Percentiles rank a stretch among this genome's conserved stretches.
These are phyloP conservation scores for Termitomyces sp. DNA, from an alignment of 768 basidiomycete genomes.

Conservation along the genomic window DNA sequence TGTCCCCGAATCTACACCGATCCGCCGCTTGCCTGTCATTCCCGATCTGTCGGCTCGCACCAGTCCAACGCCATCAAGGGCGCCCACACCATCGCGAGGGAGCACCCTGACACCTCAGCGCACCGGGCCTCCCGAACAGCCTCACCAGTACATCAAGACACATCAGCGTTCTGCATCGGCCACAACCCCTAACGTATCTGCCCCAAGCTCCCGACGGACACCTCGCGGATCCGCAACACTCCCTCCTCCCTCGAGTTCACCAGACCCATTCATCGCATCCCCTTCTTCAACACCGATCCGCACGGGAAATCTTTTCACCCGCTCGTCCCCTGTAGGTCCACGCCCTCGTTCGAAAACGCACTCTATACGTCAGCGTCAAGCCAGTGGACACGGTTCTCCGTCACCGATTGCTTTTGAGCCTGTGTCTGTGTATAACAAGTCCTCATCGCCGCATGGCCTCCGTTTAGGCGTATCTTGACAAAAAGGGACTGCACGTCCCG, in stretches of 20 bases:
- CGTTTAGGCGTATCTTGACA: neutral
- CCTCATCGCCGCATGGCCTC: neutral
- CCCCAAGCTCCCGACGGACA: neutral
- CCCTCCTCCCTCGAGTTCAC: slow-evolving; percentile 3
- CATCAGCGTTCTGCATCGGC: neutral
- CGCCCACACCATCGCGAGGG: neutral
- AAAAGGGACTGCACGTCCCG: neutral
- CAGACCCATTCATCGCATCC: slow-evolving; percentile 3
- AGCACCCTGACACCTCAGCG: neutral
- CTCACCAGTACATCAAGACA: neutral
- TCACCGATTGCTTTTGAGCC: slow-evolving; percentile 8
- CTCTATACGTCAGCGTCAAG: neutral
- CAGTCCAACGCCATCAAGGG: neutral
- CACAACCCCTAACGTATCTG: neutral
- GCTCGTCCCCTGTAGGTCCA: slow-evolving; percentile 14
- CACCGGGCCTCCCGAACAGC: neutral
- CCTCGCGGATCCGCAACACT: slow-evolving; percentile 1
- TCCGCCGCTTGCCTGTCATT: slow-evolving; percentile 14
- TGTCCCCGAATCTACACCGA: slow-evolving; percentile 1
- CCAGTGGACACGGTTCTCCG: slow-evolving; percentile 3
- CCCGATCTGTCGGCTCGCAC: slow-evolving; percentile 1
- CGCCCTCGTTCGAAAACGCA: slow-evolving; percentile 12
- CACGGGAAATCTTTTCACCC: slow-evolving; percentile 2
- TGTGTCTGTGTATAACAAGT: neutral
- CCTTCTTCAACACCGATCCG: slow-evolving; percentile 4